These are phyloP conservation scores for Crucihimalaya himalaica DNA, from an alignment of 345 rosid species.

Conservation along the genomic window DNA sequence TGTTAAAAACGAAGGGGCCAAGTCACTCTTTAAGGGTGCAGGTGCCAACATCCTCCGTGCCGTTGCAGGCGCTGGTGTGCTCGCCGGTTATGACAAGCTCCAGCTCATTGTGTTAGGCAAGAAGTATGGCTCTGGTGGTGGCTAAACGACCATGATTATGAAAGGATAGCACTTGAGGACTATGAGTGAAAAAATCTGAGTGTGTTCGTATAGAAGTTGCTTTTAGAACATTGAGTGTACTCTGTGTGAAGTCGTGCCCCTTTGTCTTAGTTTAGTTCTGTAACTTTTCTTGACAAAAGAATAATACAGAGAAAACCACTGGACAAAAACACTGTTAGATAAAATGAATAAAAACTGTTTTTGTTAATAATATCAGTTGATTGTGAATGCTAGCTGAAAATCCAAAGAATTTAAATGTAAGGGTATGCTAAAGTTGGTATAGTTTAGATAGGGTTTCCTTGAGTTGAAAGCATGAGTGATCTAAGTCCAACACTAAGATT, in stretches of 20 bases:
- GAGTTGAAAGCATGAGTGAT: slow-evolving; percentile 35
- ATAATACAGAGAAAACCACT: slow-evolving; percentile 49
- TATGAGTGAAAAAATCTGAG: neutral
- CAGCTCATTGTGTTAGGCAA: slow-evolving; percentile 80
- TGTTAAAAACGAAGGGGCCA: slow-evolving; percentile 76
- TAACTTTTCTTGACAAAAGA: neutral
- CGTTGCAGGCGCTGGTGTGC: slow-evolving; percentile 91
- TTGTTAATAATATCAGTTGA: neutral
- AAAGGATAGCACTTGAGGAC: neutral
- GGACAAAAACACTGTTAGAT: slow-evolving; percentile 39
- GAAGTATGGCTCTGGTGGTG: slow-evolving; percentile 87
- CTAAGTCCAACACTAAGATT: slow-evolving; percentile 27
- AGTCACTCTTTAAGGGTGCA: slow-evolving; percentile 88
- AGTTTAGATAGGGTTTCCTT: slow-evolving; percentile 23
- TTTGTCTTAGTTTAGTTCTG: neutral
- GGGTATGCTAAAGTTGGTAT: slow-evolving; percentile 8
- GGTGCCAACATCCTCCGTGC: slow-evolving; percentile 96
- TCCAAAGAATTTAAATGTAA: neutral
- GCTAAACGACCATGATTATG: slow-evolving; percentile 26
- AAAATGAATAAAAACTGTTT: neutral
- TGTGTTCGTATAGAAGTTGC: slow-evolving; percentile 5
- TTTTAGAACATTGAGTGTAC: slow-evolving; percentile 8
- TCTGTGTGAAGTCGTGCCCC: neutral
- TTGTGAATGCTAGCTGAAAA: neutral
- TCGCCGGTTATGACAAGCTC: slow-evolving; percentile 85